Evolutionary conservation across 2,329 filamentous ascomycete species (phyloP).

Genomic region (Fusarium guadeloupense): DNA sequence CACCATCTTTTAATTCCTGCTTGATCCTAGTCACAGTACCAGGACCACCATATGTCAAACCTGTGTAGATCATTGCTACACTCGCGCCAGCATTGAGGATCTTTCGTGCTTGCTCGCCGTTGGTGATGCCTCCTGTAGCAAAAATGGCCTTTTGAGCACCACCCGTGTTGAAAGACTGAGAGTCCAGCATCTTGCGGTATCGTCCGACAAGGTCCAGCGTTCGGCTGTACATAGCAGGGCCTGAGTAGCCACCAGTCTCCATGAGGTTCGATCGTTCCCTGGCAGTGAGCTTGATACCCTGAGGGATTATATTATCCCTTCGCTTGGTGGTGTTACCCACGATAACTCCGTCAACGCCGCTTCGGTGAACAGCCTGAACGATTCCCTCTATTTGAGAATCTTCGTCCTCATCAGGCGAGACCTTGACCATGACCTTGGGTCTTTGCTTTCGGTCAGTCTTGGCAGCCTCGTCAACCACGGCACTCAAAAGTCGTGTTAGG

Average conservation of each 20-base stretch:
- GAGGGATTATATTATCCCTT: slow-evolving; percentile 74
- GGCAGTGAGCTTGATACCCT: slow-evolving; percentile 69
- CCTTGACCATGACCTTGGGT: slow-evolving; percentile 89
- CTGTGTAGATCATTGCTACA: slow-evolving; percentile 92
- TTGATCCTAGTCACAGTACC: slow-evolving; percentile 74
- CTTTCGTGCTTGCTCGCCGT: slow-evolving; percentile 82
- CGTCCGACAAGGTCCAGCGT: slow-evolving; percentile 81
- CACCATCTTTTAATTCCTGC: slow-evolving; percentile 64
- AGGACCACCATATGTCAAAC: slow-evolving; percentile 69
- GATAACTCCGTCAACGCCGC: slow-evolving; percentile 93
- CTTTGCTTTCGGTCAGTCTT: slow-evolving; percentile 74
- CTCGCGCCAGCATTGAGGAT: slow-evolving; percentile 89
- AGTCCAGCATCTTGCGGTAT: slow-evolving; percentile 77
- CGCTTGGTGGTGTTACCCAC: slow-evolving; percentile 97
- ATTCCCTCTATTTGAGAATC: slow-evolving; percentile 87
- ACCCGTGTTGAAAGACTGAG: slow-evolving; percentile 48
- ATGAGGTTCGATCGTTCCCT: slow-evolving; percentile 74
- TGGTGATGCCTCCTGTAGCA: slow-evolving; percentile 91
- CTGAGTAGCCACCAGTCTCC: slow-evolving; percentile 89
- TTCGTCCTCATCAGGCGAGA: slow-evolving; percentile 93
- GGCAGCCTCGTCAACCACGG: slow-evolving; percentile 82
- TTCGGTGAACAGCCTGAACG: slow-evolving; percentile 81
- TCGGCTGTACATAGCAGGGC: slow-evolving; percentile 85
- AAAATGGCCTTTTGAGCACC: slow-evolving; percentile 81
- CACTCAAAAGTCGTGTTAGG: slow-evolving; percentile 79